phyloP scores from a whole-genome alignment of 768 basidiomycete genomes.

The Phylloporus rhodoxanthus region DNA sequence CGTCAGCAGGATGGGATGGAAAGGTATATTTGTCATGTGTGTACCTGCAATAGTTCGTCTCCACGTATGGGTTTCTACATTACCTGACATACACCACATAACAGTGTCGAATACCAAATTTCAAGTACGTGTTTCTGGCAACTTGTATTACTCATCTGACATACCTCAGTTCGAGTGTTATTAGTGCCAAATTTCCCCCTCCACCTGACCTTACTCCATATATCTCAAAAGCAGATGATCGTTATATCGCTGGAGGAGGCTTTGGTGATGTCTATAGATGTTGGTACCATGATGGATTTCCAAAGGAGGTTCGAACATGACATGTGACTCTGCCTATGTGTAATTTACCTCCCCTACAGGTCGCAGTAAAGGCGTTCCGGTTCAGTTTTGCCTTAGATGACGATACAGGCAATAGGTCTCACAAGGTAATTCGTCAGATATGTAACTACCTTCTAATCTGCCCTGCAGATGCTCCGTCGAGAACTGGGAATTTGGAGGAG shows the following conservation, averaged over 20 bases:
- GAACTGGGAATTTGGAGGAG: slow-evolving; percentile 29
- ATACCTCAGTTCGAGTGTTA: neutral
- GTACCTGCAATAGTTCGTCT: neutral
- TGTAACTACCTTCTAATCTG: accelerated
- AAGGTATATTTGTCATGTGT: neutral
- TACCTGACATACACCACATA: neutral
- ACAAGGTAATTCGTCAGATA: neutral
- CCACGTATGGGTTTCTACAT: neutral
- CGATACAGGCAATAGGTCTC: neutral
- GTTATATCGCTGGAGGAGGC: slow-evolving; percentile 3
- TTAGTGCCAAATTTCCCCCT: neutral
- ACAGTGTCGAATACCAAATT: neutral
- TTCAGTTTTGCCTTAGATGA: slow-evolving; percentile 6
- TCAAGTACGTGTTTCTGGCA: neutral
- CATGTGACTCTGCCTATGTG: neutral
- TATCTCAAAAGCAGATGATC: neutral
- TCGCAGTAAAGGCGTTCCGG: slow-evolving; percentile 23
- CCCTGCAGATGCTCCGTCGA: slow-evolving; percentile 19
- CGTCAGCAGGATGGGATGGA: neutral
- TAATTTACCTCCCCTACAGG: neutral
- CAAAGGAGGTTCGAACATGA: slow-evolving; percentile 1
- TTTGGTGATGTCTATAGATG: slow-evolving; percentile 16
- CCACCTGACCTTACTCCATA: slow-evolving; percentile 8
- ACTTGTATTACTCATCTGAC: neutral
- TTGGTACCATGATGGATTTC: neutral